These are phyloP conservation scores for Rhodofomes roseus DNA, from an alignment of 1,284 basidiomycete genomes.

Conservation along the genomic window DNA sequence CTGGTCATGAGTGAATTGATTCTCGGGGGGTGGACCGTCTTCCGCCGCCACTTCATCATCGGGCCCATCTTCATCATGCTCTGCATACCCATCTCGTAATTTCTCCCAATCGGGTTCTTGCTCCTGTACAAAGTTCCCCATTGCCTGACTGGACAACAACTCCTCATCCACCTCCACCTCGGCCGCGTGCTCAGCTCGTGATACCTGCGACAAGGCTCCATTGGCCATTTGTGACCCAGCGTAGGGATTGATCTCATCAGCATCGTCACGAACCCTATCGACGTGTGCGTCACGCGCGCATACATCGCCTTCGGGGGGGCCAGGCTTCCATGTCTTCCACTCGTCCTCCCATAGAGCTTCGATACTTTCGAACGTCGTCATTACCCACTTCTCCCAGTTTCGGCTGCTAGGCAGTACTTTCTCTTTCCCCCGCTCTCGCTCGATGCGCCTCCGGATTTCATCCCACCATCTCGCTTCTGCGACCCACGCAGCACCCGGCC, in stretches of 20 bases:
- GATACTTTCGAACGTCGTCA: conserved; percentile 87
- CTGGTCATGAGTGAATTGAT: conserved; percentile 11
- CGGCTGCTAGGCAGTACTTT: conserved; percentile 25
- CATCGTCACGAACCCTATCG: neutral
- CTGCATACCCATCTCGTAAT: conserved; percentile 23
- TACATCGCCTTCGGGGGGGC: neutral
- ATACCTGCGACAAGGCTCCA: conserved; percentile 9
- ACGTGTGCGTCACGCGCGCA: neutral
- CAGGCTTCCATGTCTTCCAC: conserved; percentile 55
- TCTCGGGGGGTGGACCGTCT: conserved; percentile 21
- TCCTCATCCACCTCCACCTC: conserved; percentile 52
- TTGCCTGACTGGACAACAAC: conserved; percentile 49
- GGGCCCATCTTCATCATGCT: conserved; percentile 22
- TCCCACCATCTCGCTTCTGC: conserved; percentile 71
- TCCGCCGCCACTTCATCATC: conserved; percentile 30
- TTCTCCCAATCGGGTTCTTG: conserved; percentile 36
- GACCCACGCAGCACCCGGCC: conserved; percentile 59
- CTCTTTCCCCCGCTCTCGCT: conserved; percentile 38
- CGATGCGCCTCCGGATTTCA: conserved; percentile 52
- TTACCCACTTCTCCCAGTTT: conserved; percentile 62
- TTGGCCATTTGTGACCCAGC: conserved; percentile 9
- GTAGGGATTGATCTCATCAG: conserved; percentile 27
- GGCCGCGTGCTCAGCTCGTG: conserved; percentile 5
- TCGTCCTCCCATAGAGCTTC: conserved; percentile 69
- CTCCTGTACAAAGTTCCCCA: conserved; percentile 38